Evolutionary conservation across 495 filamentous ascomycete genomes (phyloP), one percentile per base, ranked within the genome.

Genomic region (Diplogelasinospora grovesii): DNA sequence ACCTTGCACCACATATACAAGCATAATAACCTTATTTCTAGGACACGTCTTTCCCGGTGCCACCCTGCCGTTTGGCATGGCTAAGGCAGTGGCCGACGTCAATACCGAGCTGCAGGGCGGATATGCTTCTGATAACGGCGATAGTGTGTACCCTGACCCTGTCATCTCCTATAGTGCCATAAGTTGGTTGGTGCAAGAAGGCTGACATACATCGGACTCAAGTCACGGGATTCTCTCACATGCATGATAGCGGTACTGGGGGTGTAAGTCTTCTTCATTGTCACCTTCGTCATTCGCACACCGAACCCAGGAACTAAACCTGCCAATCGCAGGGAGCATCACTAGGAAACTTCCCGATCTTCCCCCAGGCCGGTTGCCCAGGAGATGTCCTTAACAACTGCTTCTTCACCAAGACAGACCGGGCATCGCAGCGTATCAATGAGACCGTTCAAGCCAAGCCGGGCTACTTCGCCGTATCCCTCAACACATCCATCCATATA

Each of bases 11-110:
- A n/a, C n/a, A n/a, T n/a, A n/a, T n/a, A n/a, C n/a, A n/a, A n/a
- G n/a, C n/a, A n/a, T n/a, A n/a, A n/a, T n/a, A n/a, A n/a, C n/a
- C n/a, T n/a, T n/a, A n/a, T n/a, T n/a, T n/a, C n/a, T n/a, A n/a
- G n/a, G n/a, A n/a, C 82, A 86, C 71, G 82, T 85, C 10, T 86
- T 86, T 40, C 76, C 82, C 11, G 82, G 82, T 2, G 82, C 82
- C 23, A 81, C 73, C 4, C 53, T 85, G 45, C 82, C 82, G n/a
- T 86, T 82, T 55, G 81, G 79, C 63, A 83, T 86, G 79, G 82
- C 77, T 22, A 86, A 86, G 50, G 71, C 81, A 4, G 80, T 83
- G 0, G 75, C 82, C 19, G 82, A 86, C 53, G 54, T 57, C 38
- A 43, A 8, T 75, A 74, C 8, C 52, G 49, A 8, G 75, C 67